phyloP scores from a whole-genome alignment of 352 stramenopile genomes.

The Globisporangium nodosum region DNA sequence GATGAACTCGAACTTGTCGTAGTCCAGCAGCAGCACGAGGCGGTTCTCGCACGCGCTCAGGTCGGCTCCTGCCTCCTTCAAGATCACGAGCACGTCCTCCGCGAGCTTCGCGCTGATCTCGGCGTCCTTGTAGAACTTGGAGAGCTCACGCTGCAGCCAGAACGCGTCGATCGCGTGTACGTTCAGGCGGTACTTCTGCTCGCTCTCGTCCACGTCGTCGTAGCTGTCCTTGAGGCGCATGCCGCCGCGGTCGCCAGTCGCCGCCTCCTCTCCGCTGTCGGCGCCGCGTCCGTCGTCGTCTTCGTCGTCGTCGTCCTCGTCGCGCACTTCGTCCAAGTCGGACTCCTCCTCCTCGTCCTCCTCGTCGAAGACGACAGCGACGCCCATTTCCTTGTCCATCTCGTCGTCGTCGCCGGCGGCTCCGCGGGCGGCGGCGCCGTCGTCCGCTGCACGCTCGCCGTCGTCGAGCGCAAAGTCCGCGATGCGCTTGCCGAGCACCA shows the following conservation, averaged over 20 bases:
- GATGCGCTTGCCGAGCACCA: constrained; percentile 83
- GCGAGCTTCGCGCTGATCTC: constrained; percentile 90
- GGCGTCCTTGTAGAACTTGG: constrained; percentile 94
- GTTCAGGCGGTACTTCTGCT: constrained; percentile 78
- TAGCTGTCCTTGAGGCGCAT: constrained; percentile 78
- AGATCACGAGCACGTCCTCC: constrained; percentile 84
- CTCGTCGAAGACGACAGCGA: constrained; percentile 98
- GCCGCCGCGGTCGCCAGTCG: constrained; percentile 11
- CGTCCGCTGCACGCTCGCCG: neutral
- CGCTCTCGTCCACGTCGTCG: constrained; percentile 55
- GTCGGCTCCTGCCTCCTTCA: constrained; percentile 61
- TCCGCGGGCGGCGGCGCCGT: neutral
- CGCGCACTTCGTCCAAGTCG: constrained; percentile 89
- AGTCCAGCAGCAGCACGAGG: constrained; percentile 96
- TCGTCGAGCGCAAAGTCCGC: constrained; percentile 79
- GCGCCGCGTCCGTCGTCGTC: constrained; percentile 22
- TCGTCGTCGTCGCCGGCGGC: constrained; percentile 46
- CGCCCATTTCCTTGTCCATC: constrained; percentile 97
- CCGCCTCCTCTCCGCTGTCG: constrained; percentile 19
- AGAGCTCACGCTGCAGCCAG: constrained; percentile 96
- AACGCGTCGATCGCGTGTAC: constrained; percentile 98
- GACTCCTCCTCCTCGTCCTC: constrained; percentile 94
- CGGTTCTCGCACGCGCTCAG: constrained; percentile 94
- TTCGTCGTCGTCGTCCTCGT: constrained; percentile 55
- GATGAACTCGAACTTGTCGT: constrained; percentile 99